Evolutionary conservation across 2,329 filamentous ascomycete species (phyloP), one percentile per base, ranked within the genome.

Genomic region (Penicillium griseofulvum): DNA sequence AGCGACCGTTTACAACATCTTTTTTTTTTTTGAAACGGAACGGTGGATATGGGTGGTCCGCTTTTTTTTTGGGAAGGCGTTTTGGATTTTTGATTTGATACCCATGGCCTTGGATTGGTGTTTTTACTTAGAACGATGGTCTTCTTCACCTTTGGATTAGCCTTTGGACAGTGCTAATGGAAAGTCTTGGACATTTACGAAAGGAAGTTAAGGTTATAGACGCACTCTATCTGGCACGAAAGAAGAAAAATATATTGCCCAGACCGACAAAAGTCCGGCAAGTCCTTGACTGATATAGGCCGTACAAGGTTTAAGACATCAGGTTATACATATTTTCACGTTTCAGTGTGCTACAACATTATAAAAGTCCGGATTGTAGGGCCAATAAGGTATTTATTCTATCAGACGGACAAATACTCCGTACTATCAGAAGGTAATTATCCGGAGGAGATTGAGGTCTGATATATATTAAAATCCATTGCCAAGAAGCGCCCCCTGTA

Each of bases 391-490:
- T 29, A 22, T 8, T 29, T 12, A 14, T n/a, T 38, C 22, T 14
- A 28, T 7, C 4, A 47, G 19, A 48, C 37, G n/a, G 11, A 16
- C 26, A 22, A 43, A 12, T 5, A 29, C 9, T 28, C 9, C 22
- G 22, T 22, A 2, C n/a, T n/a, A n/a, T 46, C 49, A 36, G 46
- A 49, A 19, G 26, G 51, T 19, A 42, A 45, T 52, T n/a, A 31
- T 42, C 43, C 38, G 52, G 51, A 36, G 53, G 53, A 55, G 48
- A 53, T 52, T 45, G 42, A 28, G 52, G 60, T 59, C 56, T 61
- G 51, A 57, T 55, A 61, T 62, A 59, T 22, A 29, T 61, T 62
- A 53, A 61, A 56, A 19, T 51, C n/a, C n/a, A n/a, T n/a, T n/a
- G 53, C 58, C 58, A 61, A 59, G 56, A 39, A 34, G 22, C 34